Conservation (phyloP, 2,329 filamentous ascomycete species). For the Iodosphaeria phyllophila region DNA sequence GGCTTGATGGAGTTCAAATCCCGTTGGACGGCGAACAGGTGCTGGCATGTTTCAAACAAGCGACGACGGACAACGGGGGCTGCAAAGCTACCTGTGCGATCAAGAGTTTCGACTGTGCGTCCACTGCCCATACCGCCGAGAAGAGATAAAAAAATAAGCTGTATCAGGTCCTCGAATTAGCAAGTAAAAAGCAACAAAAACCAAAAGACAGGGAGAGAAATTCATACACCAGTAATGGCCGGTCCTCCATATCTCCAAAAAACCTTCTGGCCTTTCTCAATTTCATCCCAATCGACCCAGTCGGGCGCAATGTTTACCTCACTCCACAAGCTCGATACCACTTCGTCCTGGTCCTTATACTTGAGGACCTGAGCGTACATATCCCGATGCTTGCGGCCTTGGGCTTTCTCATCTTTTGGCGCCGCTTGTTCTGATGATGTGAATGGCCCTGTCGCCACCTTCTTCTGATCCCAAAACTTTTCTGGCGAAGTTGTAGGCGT, state of each 20-base stretch:
- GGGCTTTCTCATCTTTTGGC: too few relatives aligned
- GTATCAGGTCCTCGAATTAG: too few relatives aligned
- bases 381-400: slow-evolving; percentile 24
- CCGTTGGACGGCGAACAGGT: slow-evolving; percentile 52
- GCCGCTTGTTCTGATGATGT: too few relatives aligned
- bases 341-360: slow-evolving; percentile 35
- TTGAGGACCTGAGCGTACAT: slow-evolving; percentile 43
- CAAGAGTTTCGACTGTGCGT: slow-evolving; percentile 54
- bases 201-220: too few relatives aligned
- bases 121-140: slow-evolving; percentile 55
- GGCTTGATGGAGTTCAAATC: slow-evolving; percentile 47
- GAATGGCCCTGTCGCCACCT: too few relatives aligned
- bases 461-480: too few relatives aligned
- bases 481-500: too few relatives aligned
- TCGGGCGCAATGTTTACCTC: slow-evolving; percentile 47
- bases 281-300: slow-evolving; percentile 66
- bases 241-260: slow-evolving; percentile 61
- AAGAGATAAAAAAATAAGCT: slow-evolving; percentile 36
- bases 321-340: slow-evolving; percentile 38
- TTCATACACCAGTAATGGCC: slow-evolving; percentile 34
- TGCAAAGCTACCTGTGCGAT: slow-evolving; percentile 56
- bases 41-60: slow-evolving; percentile 51
- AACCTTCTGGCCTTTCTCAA: slow-evolving; percentile 54
- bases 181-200: too few relatives aligned
- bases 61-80: slow-evolving; percentile 46